A percentile compares a stretch with the other conserved stretches of the same genome.
Conservation (phyloP, 129 eudicot species). For the Ambrosia trifida region DNA sequence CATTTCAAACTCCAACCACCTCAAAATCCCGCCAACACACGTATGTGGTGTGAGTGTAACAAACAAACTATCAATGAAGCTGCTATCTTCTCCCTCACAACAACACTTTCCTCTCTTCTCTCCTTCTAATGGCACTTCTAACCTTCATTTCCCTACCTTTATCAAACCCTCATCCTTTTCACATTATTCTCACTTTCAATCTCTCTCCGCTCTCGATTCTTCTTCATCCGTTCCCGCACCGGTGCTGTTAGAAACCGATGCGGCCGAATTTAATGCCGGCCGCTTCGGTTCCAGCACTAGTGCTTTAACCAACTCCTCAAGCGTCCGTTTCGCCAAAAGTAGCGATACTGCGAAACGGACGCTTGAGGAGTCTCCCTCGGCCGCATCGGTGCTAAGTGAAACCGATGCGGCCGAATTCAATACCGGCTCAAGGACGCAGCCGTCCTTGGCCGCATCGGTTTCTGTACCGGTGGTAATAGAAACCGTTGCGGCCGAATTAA, state of each 20-base stretch:
- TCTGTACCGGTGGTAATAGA: slow-evolving; percentile 17
- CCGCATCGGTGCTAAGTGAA: slow-evolving; percentile 36
- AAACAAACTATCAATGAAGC: slow-evolving; percentile 29
- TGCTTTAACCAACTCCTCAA: slow-evolving; percentile 10
- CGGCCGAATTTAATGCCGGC: background rate
- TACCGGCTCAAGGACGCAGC: no score
- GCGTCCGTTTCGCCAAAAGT: slow-evolving; percentile 31
- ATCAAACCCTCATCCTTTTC: slow-evolving; percentile 37
- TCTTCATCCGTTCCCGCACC: slow-evolving; percentile 27
- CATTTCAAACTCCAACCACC: slow-evolving; percentile 29
- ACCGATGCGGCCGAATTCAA: slow-evolving; percentile 19
- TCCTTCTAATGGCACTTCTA: slow-evolving; percentile 25
- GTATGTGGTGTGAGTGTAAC: slow-evolving; percentile 20
- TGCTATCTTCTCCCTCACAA: slow-evolving; percentile 28
- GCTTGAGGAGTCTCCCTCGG: slow-evolving; percentile 45
- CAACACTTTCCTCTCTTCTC: slow-evolving; percentile 40
- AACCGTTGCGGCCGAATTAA: slow-evolving; percentile 17
- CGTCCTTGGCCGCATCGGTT: slow-evolving; percentile 42
- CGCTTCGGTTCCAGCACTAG: slow-evolving; percentile 32
- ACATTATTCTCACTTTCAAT: slow-evolving; percentile 30
- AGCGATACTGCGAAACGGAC: slow-evolving; percentile 45
- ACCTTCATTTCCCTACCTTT: slow-evolving; percentile 37
- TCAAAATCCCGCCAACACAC: slow-evolving; percentile 47
- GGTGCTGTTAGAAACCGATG: slow-evolving; percentile 19
- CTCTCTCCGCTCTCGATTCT: slow-evolving; percentile 46